phyloP scores from a whole-genome alignment of 108 stramenopile genomes.

The Conticribra weissflogii region DNA sequence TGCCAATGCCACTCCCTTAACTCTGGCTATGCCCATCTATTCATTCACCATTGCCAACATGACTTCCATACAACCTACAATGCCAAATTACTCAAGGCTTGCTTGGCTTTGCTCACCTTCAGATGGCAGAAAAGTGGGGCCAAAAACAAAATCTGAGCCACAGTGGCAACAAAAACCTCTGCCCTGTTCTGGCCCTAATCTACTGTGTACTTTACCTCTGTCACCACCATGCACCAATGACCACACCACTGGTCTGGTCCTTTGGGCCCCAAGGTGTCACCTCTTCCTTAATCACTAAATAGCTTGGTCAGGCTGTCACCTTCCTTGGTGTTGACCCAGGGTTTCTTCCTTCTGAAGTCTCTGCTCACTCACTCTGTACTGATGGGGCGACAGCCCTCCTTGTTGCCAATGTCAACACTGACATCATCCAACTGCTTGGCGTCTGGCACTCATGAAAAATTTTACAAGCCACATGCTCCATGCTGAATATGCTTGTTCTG shows the following conservation, averaged over 20 bases:
- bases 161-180: slow-evolving; percentile 40
- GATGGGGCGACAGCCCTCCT: slow-evolving; percentile 63
- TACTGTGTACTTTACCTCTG: slow-evolving; percentile 31
- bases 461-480: not conserved
- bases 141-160: slow-evolving; percentile 34
- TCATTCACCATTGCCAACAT: slow-evolving; percentile 39
- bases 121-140: slow-evolving; percentile 50
- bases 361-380: slow-evolving; percentile 53
- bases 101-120: slow-evolving; percentile 45
- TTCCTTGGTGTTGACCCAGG: slow-evolving; percentile 25
- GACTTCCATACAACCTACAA: slow-evolving; percentile 22
- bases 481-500: no score
- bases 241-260: no score
- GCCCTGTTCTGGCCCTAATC: slow-evolving; percentile 45
- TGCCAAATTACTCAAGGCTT: slow-evolving; percentile 25
- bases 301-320: slow-evolving; percentile 9
- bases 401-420: slow-evolving; percentile 43
- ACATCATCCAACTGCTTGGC: slow-evolving; percentile 35
- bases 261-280: not conserved
- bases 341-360: slow-evolving; percentile 32
- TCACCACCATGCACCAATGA: not conserved
- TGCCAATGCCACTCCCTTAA: slow-evolving; percentile 23
- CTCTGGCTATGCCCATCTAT: slow-evolving; percentile 35
- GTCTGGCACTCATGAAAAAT: not conserved
- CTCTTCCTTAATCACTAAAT: slow-evolving; percentile 1